A percentile compares a stretch with the other conserved stretches of the same genome.
These are phyloP conservation scores for Tausonia pullulans DNA, from an alignment of 1,284 basidiomycete genomes.

Conservation along the genomic window DNA sequence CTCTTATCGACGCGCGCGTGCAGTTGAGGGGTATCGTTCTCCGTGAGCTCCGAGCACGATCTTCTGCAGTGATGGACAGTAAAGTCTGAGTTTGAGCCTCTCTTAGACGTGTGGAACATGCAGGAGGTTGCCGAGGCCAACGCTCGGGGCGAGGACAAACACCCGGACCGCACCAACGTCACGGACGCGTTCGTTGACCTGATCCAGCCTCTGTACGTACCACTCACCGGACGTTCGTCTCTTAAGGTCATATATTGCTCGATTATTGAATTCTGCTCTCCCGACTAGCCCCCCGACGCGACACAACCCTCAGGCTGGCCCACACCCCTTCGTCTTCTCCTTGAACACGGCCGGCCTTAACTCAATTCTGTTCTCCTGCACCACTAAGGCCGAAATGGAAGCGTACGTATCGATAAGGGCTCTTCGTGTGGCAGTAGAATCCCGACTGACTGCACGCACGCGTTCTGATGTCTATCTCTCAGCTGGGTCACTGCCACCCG, in stretches of 20 bases:
- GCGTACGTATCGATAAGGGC: not conserved
- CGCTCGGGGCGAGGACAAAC: conserved; percentile 65
- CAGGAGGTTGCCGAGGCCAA: conserved; percentile 68
- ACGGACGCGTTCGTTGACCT: conserved; percentile 48
- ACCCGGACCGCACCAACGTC: conserved; percentile 72
- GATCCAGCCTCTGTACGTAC: conserved; percentile 34
- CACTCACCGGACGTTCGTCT: too few relatives aligned
- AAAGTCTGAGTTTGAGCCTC: not conserved
- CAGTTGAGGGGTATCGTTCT: conserved; percentile 14
- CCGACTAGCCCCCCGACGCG: conserved; percentile 34
- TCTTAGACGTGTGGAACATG: conserved; percentile 64
- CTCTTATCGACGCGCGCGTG: not conserved
- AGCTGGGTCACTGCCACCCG: conserved; percentile 90
- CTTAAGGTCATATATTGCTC: too few relatives aligned
- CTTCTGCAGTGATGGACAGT: conserved; percentile 10
- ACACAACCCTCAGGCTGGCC: conserved; percentile 37
- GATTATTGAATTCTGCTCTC: too few relatives aligned
- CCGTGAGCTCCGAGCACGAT: conserved; percentile 2
- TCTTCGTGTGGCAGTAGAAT: not conserved
- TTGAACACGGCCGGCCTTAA: conserved; percentile 93
- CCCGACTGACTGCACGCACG: not conserved
- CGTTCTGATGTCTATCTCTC: conserved; percentile 23
- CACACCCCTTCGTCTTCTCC: conserved; percentile 64
- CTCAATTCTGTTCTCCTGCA: conserved; percentile 77
- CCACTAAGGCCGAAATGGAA: conserved; percentile 50